Base-by-base conservation (phyloP, 352 stramenopile species). In the Discostella stelligera region DNA sequence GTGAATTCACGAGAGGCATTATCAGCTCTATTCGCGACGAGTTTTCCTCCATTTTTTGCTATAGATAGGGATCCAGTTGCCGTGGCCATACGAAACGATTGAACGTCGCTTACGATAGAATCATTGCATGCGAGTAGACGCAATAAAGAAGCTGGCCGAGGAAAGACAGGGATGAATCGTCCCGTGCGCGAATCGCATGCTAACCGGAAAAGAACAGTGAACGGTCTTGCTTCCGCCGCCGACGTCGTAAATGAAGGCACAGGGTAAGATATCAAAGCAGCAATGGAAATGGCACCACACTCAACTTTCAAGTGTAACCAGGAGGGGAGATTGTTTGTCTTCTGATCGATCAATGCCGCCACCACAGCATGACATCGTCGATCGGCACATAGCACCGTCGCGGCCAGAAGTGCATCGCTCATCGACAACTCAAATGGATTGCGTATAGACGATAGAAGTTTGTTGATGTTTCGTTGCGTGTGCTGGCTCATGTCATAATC, bases 341-440 rank as follows among this genome's bases (percentile, higher is more conserved):
- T 70, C 60, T 39, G 50, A 18, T 50, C 18, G 41, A 75, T 77
- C 56, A 93, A 62, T 27, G 79, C 82, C 54, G 86, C 48, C 2
- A 89, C 82, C 14, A 90, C 77, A 4, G 88, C 85, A 30, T 74
- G 49, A 74, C 88, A 91, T 76, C 85, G 80, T 25, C 79, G 72
- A 80, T 91, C 82, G 9, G 85, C 84, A 74, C 82, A 93, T 9
- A 93, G 56, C 20, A 79, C 66, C 20, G 85, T 89, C 9, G 88
- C 88, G 16, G 88, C 84, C 37, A 93, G 65, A 0, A 93, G 65
- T 20, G 88, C 88, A 71, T 91, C 82, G 63, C 81, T 90, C 50
- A 83, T 87, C 21, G 84, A 91, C 9, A 93, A 58, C 11, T 80
- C 61, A 76, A 93, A 93, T 37, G 88, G 88, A 78, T 90, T 84